A percentile compares a stretch with the other conserved stretches of the same genome.
Conservation (phyloP, 257 asterid species). For the Phtheirospermum japonicum region DNA sequence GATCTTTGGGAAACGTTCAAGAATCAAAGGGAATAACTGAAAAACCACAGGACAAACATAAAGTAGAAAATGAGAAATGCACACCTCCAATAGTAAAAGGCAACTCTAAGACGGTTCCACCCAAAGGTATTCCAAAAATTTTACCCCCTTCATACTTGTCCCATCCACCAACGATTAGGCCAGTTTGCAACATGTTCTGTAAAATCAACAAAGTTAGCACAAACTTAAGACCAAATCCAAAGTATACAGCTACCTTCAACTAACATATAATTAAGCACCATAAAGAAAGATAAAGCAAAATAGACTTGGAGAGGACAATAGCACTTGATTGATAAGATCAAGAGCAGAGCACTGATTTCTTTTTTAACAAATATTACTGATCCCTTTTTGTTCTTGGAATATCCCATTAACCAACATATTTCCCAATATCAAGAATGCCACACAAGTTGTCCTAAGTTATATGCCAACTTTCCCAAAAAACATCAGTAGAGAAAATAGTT, state of each 20-base stretch:
- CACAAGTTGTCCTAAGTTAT: background rate
- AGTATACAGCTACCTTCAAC: background rate
- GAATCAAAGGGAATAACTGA: slow-evolving; percentile 2
- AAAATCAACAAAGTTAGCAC: slow-evolving; percentile 19
- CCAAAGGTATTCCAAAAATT: slow-evolving; percentile 89
- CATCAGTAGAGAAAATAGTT: too few relatives aligned
- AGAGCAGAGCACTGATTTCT: background rate
- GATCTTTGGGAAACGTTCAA: slow-evolving; percentile 5
- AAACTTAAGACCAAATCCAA: background rate
- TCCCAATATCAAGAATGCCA: background rate
- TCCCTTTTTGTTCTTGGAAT: background rate
- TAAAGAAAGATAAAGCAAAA: slow-evolving; percentile 8
- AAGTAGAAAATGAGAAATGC: slow-evolving; percentile 19
- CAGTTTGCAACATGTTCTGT: slow-evolving; percentile 92
- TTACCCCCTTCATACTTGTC: slow-evolving; percentile 97
- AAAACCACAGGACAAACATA: background rate
- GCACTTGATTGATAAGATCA: too few relatives aligned
- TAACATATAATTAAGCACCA: slow-evolving; percentile 18
- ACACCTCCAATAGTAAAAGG: slow-evolving; percentile 97
- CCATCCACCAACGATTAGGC: slow-evolving; percentile 97
- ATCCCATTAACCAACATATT: background rate
- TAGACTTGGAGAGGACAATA: background rate
- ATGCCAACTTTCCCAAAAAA: background rate
- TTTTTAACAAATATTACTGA: background rate
- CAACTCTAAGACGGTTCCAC: slow-evolving; percentile 86